Conservation (phyloP, 2,329 filamentous ascomycete species). For the Aspergillus fischeri region DNA sequence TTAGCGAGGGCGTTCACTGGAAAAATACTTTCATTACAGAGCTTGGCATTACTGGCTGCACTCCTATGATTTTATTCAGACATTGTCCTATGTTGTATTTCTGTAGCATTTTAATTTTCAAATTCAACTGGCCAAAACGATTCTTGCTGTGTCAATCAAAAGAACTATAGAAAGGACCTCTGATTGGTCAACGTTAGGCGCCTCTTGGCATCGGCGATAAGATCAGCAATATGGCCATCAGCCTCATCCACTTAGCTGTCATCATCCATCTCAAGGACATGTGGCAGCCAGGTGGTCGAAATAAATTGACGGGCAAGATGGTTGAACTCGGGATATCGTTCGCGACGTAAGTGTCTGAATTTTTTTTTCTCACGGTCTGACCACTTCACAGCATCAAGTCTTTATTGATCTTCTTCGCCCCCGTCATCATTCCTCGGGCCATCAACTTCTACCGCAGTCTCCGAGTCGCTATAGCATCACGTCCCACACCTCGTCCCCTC, state of each 20-base stretch:
- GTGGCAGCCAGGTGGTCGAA: background rate
- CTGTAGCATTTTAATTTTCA: background rate
- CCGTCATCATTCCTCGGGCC: constrained; percentile 37
- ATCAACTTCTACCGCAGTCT: constrained; percentile 36
- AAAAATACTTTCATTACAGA: background rate
- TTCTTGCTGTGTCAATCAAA: background rate
- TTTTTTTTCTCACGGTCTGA: background rate
- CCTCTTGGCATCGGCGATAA: constrained; percentile 15
- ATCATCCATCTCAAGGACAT: background rate
- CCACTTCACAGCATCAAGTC: constrained; percentile 36
- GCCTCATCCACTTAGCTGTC: background rate
- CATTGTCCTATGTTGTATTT: background rate
- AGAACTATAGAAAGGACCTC: background rate
- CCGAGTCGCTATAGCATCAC: constrained; percentile 30
- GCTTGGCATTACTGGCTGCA: background rate
- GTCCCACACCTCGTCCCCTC: constrained; percentile 36
- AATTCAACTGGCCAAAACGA: background rate
- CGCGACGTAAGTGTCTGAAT: constrained; percentile 24
- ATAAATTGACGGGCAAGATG: constrained; percentile 18
- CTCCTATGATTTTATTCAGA: constrained; percentile 1
- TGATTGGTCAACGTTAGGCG: constrained; percentile 3
- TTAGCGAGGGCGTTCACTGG: background rate
- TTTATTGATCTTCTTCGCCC: constrained; percentile 41
- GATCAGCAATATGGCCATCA: constrained; percentile 2
- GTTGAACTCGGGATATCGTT: constrained; percentile 27